Base-by-base conservation (phyloP, 331 rosid genomes). In the Stylosanthes scabra region DNA sequence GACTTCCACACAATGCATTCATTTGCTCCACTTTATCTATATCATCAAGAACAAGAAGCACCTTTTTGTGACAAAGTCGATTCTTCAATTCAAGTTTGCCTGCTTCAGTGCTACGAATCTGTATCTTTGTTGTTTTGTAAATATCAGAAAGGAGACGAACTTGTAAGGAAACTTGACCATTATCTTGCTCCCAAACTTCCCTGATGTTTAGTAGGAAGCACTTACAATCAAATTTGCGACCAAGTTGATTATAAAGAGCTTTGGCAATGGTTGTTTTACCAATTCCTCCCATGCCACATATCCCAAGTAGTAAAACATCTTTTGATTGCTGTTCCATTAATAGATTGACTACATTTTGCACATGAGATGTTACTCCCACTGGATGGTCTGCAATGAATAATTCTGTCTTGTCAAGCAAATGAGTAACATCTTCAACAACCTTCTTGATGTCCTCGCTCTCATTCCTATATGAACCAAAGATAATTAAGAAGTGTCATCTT, bases 231-330 rank as follows among this genome's bases (percentile, higher is more conserved):
- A 11, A 59, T 4, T 31, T 6, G 10, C 20, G 64, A 29, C 44
- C 2, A 11, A 59, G 6, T 31, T 25, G 15, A 29, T 59, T 59
- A 11, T 59, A 59, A 29, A 59, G 13, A 1, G 64, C 42, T 11
- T 59, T 59, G 42, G 64, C 64, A 59, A 13, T 60, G 5, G 65
- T 58, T 58, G 63, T 28, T 58, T 58, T 58, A 28, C 63, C 63
- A 5, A 58, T 1, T 31, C 63, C 63, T 6, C 65, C 65, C 65
- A 60, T 60, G 0, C 65, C 65, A 15, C 65, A 60, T 13, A 60
- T 60, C 11, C 64, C 64, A 3, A 59, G 44, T 1, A 59, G 25
- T 5, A 41, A 9, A 41, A 41, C 45, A 41, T 41, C 45, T 41
- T 41, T 41, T 41, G 45, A 41, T 8, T 41, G 45, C 6, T 41